A percentile compares a stretch with the other conserved stretches of the same genome.
Conservation (phyloP, 1,139 yeast genomes). For the Yamadazyma diospyri region DNA sequence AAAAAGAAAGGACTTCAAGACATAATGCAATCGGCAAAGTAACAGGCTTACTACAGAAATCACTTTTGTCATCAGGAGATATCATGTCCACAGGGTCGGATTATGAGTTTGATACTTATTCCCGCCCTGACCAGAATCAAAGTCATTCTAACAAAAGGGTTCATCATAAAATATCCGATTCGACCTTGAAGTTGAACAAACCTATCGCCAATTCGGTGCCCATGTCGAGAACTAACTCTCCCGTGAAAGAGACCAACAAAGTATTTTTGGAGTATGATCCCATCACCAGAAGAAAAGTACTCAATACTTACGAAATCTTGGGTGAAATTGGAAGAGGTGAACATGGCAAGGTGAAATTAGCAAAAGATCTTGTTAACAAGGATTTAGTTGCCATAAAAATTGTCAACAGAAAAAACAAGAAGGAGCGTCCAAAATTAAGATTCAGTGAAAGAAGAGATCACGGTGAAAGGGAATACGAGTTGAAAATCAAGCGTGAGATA, state of each 20-base stretch:
- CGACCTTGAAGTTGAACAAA: conserved; percentile 9
- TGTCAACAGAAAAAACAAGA: conserved; percentile 68
- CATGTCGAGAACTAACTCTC: conserved; percentile 14
- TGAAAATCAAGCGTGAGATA: conserved; percentile 82
- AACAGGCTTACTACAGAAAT: conserved; percentile 27
- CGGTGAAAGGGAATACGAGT: conserved; percentile 40
- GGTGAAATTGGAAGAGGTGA: conserved; percentile 92
- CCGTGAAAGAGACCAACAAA: conserved; percentile 79
- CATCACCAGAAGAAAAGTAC: conserved; percentile 71
- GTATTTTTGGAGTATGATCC: conserved; percentile 90
- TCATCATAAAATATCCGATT: conserved; percentile 11
- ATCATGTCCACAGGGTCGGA: conserved; percentile 10
- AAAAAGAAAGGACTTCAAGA: conserved; percentile 16
- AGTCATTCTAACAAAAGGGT: conserved; percentile 3
- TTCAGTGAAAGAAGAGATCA: conserved; percentile 32
- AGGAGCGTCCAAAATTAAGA: conserved; percentile 50
- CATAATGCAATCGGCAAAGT: conserved; percentile 32
- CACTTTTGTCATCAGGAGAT: conserved; percentile 16
- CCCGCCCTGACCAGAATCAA: neutral
- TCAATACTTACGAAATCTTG: conserved; percentile 88
- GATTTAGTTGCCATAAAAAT: conserved; percentile 90
- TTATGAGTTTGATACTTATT: conserved; percentile 5
- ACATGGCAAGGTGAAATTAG: conserved; percentile 95
- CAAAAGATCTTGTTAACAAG: conserved; percentile 65
- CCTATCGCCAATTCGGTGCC: conserved; percentile 7